These are phyloP conservation scores for Trichoderma endophyticum DNA, from an alignment of 2,329 filamentous ascomycete genomes.

Conservation along the genomic window DNA sequence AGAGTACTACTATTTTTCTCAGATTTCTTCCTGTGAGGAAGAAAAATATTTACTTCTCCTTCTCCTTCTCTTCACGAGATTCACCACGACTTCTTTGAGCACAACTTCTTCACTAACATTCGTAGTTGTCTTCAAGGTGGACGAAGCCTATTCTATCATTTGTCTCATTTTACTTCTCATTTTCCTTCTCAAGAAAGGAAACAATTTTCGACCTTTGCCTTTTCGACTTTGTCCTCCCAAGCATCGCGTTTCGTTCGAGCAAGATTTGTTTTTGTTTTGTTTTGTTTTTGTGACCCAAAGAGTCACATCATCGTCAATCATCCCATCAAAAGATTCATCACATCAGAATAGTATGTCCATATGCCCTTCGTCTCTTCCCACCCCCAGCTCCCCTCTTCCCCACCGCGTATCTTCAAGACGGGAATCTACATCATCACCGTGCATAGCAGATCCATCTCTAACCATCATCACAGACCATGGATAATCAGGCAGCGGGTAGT, in stretches of 20 bases:
- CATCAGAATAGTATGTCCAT: background rate
- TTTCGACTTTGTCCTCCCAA: background rate
- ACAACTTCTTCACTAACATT: background rate
- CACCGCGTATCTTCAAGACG: slow-evolving; percentile 2
- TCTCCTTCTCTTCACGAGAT: background rate
- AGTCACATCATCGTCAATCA: background rate
- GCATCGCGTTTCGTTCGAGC: background rate
- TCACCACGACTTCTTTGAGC: background rate
- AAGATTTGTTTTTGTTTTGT: background rate
- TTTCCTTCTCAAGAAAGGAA: background rate
- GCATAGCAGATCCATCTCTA: background rate
- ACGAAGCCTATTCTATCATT: background rate
- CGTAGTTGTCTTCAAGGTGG: background rate
- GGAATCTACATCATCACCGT: slow-evolving; percentile 9
- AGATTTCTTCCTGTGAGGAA: background rate
- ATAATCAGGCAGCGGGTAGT: background rate
- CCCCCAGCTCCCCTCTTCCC: background rate
- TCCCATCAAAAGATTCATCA: background rate
- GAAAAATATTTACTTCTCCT: background rate
- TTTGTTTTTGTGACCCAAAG: background rate
- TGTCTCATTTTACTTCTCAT: background rate
- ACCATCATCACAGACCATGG: background rate
- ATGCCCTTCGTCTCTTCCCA: background rate
- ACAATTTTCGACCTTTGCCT: background rate
- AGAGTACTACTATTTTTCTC: background rate